Base-by-base conservation (phyloP, 441 rosid species). In the Viola pubescens region DNA sequence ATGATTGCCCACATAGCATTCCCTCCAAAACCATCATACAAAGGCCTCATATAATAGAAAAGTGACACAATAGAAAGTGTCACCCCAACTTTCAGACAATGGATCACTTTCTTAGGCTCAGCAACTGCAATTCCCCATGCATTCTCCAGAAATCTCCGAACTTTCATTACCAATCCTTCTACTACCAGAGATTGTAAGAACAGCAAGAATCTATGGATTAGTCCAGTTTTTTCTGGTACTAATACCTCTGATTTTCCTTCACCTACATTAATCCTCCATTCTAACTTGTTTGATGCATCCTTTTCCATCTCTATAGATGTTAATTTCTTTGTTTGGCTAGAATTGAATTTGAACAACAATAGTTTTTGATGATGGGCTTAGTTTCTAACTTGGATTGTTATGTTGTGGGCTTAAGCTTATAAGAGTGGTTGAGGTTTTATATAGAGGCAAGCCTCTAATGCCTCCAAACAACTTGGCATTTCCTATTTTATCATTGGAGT, bases 1-100 rank as follows among this genome's bases (percentile, higher is more conserved):
- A 91, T 83, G 6, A 88, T 73, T 42, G 92, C 94, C 96, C 98
- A 87, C 84, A 81, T 82, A 57, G 95, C 95, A 58, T 83, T 70
- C 48, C 78, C 84, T 7, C 95, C 96, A 38, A 88, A 76, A 66
- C 70, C 79, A 5, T 85, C 77, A 63, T 83, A 82, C 16, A 86
- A 63, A 52, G 98, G 96, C 57, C 77, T 76, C 67, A 53, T 81
- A 65, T 76, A 83, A 77, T 85, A 86, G 45, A 85, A 67, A 11
- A 85, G 43, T 0, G 91, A 86, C 55, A 88, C 96, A 10, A 85
- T 39, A 16, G 78, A 26, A 13, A 86, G 80, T 42, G 88, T 84
- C 43, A 83, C 58, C 49, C 95, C 98, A 7, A 83, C 88, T 81
- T 91, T 85, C 2, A 91, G 62, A 34, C 95, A 70, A 71, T 91